These are phyloP conservation scores for Vigna radiata DNA, from an alignment of 306 rosid genomes.

Conservation along the genomic window DNA sequence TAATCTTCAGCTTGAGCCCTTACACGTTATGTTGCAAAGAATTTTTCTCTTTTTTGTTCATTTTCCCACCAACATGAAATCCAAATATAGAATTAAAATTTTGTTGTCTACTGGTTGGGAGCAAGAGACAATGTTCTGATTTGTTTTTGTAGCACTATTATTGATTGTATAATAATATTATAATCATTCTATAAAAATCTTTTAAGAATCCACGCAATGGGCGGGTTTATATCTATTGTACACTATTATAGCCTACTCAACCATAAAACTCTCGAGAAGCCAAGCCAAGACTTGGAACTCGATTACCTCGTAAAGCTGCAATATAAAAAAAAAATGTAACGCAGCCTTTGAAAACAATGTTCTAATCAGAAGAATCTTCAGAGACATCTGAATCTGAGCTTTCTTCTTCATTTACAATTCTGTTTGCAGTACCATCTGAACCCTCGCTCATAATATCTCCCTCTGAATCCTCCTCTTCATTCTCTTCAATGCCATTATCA, in stretches of 20 bases:
- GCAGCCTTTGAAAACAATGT: slow-evolving; percentile 49
- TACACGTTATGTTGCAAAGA: too few species aligned
- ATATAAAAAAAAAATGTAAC: slow-evolving; percentile 44
- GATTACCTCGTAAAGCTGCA: slow-evolving; percentile 51
- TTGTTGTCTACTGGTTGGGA: background rate
- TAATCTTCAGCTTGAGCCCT: too few species aligned
- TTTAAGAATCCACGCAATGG: slow-evolving; percentile 20
- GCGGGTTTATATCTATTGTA: slow-evolving; percentile 36
- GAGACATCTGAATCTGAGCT: slow-evolving; percentile 74
- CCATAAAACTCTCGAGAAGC: slow-evolving; percentile 31
- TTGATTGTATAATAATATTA: background rate
- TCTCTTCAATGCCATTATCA: slow-evolving; percentile 53
- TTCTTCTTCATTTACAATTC: slow-evolving; percentile 64
- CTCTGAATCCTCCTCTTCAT: slow-evolving; percentile 70
- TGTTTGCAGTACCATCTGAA: slow-evolving; percentile 65
- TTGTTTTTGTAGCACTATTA: background rate
- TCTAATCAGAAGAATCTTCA: slow-evolving; percentile 79
- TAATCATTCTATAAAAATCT: background rate
- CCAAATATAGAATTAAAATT: background rate
- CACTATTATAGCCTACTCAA: slow-evolving; percentile 39
- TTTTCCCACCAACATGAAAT: background rate
- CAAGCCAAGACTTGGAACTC: slow-evolving; percentile 31
- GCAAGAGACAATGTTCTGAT: background rate
- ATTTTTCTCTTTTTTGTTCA: too few species aligned
- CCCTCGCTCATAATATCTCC: slow-evolving; percentile 75